A percentile compares a stretch with the other conserved stretches of the same genome.
phyloP scores from a whole-genome alignment of 441 rosid genomes.

The Adansonia madagascariensis region DNA sequence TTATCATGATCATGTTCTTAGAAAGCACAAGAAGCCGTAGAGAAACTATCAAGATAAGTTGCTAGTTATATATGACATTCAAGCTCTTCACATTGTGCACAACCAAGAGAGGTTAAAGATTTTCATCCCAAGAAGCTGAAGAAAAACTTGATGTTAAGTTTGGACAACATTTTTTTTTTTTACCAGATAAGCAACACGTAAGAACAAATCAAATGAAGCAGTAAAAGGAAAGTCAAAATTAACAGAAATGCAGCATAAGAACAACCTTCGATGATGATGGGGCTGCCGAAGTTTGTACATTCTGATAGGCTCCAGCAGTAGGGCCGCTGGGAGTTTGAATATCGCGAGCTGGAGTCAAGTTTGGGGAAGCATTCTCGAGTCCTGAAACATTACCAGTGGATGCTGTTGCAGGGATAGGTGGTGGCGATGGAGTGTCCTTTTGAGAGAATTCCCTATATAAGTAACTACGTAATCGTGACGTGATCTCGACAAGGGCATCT shows the following conservation, averaged over 20 bases:
- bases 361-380: slow-evolving; percentile 60
- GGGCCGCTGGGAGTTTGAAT: slow-evolving; percentile 45
- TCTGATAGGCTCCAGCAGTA: slow-evolving; percentile 41
- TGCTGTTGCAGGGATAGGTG: slow-evolving; percentile 49
- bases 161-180: not conserved
- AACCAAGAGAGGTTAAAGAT: not conserved
- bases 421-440: slow-evolving; percentile 52
- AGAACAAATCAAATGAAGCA: slow-evolving; percentile 15
- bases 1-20: slow-evolving; percentile 19
- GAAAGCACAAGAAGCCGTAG: slow-evolving; percentile 6
- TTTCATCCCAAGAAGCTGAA: not conserved
- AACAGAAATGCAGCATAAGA: slow-evolving; percentile 3
- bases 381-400: slow-evolving; percentile 54
- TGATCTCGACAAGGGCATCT: slow-evolving; percentile 88
- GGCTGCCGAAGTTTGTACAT: slow-evolving; percentile 47
- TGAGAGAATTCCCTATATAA: slow-evolving; percentile 67
- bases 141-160: slow-evolving; percentile 5
- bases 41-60: too few relatives aligned
- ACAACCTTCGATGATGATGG: slow-evolving; percentile 59
- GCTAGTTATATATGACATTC: not conserved
- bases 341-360: slow-evolving; percentile 50
- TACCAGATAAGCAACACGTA: not conserved
- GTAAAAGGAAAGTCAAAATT: slow-evolving; percentile 6
- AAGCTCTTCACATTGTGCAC: not conserved
- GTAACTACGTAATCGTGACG: slow-evolving; percentile 70